phyloP scores from a whole-genome alignment of 2,329 filamentous ascomycete genomes.

The Colletotrichum theobromicola region DNA sequence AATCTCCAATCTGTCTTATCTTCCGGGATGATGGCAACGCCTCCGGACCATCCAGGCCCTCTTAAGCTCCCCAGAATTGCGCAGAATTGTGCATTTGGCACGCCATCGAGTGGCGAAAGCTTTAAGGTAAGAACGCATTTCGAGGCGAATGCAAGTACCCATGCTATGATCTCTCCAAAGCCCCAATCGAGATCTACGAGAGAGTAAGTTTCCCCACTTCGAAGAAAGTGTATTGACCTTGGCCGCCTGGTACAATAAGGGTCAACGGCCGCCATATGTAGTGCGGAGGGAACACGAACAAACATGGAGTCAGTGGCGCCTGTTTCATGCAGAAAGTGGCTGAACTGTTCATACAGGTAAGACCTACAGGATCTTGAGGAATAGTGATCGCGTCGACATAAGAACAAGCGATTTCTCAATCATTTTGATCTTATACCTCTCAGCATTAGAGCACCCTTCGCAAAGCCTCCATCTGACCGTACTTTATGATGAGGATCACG shows the following conservation, averaged over 20 bases:
- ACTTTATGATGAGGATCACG: no score
- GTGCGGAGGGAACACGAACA: no score
- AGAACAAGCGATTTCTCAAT: neutral
- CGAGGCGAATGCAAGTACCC: neutral
- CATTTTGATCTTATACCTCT: no score
- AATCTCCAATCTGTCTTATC: neutral
- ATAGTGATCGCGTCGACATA: neutral
- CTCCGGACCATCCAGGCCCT: neutral
- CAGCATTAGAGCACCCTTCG: no score
- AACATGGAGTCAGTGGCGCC: no score
- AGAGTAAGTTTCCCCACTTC: neutral
- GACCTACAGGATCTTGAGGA: neutral
- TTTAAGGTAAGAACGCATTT: neutral
- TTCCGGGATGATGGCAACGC: neutral
- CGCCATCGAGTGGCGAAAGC: neutral
- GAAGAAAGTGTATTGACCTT: neutral
- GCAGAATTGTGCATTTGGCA: neutral
- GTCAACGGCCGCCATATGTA: neutral
- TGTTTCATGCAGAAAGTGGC: neutral
- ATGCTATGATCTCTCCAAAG: neutral
- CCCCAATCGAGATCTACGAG: neutral
- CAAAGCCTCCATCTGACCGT: neutral
- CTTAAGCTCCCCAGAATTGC: neutral
- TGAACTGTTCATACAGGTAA: neutral
- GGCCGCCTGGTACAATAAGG: neutral